Conservation (phyloP, 805 yeast species). For the Sungouiella thailandica region DNA sequence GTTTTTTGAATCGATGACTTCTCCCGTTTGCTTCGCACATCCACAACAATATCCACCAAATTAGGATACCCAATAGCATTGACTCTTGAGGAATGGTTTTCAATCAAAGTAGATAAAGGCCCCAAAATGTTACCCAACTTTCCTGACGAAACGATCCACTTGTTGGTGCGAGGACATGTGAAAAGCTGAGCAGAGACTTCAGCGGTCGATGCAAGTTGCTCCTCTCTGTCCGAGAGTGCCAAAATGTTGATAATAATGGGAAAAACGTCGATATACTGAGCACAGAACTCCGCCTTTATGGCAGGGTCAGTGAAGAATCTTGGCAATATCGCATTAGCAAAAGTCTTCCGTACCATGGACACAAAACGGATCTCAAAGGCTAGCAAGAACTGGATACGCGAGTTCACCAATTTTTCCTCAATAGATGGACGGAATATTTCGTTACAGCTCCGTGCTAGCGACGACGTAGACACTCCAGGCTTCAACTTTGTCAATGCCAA, state of each 20-base stretch:
- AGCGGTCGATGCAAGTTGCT: conserved; percentile 30
- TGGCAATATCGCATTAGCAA: conserved; percentile 50
- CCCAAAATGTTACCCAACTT: conserved; percentile 37
- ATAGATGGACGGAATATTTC: conserved; percentile 1
- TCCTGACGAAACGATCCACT: conserved; percentile 20
- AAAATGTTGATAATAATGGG: conserved; percentile 45
- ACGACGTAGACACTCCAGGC: conserved; percentile 1
- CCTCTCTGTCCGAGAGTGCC: conserved; percentile 49
- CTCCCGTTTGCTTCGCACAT: conserved; percentile 11
- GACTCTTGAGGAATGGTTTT: conserved; percentile 31
- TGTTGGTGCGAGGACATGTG: conserved; percentile 38
- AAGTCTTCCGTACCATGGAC: conserved; percentile 43
- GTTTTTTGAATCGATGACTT: conserved; percentile 26
- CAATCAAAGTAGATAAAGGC: conserved; percentile 42
- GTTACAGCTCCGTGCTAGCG: not conserved
- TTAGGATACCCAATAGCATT: conserved; percentile 33
- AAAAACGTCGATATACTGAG: conserved; percentile 51
- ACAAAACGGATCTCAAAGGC: conserved; percentile 57
- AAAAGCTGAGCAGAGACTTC: conserved; percentile 37
- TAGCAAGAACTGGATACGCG: conserved; percentile 56
- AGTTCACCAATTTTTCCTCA: conserved; percentile 16
- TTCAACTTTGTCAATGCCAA: conserved; percentile 16
- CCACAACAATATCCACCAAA: conserved; percentile 19
- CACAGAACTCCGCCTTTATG: conserved; percentile 44
- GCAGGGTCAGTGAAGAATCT: conserved; percentile 47